phyloP scores from a whole-genome alignment of 352 stramenopile species.

The Phytopythium vexans region DNA sequence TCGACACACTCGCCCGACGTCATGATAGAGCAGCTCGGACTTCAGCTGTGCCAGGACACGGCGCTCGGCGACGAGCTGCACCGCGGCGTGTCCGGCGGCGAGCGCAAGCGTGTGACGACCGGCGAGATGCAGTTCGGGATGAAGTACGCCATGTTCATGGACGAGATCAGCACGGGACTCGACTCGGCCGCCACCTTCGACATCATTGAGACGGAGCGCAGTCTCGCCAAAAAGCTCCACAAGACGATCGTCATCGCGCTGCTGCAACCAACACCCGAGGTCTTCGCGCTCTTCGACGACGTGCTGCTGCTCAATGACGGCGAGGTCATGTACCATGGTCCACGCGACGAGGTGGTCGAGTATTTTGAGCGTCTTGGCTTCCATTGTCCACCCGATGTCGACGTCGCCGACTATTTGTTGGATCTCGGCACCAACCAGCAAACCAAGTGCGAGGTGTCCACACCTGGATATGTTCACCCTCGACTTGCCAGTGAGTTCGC shows the following conservation, averaged over 20 bases:
- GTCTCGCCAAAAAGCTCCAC: slow-evolving; percentile 33
- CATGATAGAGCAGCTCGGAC: slow-evolving; percentile 23
- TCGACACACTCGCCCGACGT: slow-evolving; percentile 22
- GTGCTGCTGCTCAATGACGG: too few relatives aligned
- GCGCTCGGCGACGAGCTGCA: slow-evolving; percentile 29
- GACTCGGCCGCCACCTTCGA: slow-evolving; percentile 86
- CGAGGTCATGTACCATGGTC: slow-evolving; percentile 64
- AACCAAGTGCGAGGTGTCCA: too few relatives aligned
- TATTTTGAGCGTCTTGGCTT: slow-evolving; percentile 33
- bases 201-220: slow-evolving; percentile 55
- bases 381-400: slow-evolving; percentile 10
- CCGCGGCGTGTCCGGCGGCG: slow-evolving; percentile 45
- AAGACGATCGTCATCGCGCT: slow-evolving; percentile 62
- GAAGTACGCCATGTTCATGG: slow-evolving; percentile 62
- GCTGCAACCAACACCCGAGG: slow-evolving; percentile 87
- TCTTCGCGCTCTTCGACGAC: slow-evolving; percentile 91
- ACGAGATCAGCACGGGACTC: slow-evolving; percentile 90
- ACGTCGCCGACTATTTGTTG: too few relatives aligned
- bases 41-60: slow-evolving; percentile 18
- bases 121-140: slow-evolving; percentile 56
- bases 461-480: too few relatives aligned
- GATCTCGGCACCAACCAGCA: slow-evolving; percentile 25
- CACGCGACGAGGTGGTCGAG: slow-evolving; percentile 6
- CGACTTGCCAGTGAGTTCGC: slow-evolving; percentile 13
- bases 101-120: too few relatives aligned